phyloP scores from a whole-genome alignment of 2,329 filamentous ascomycete species.

The Rutstroemia sp. region DNA sequence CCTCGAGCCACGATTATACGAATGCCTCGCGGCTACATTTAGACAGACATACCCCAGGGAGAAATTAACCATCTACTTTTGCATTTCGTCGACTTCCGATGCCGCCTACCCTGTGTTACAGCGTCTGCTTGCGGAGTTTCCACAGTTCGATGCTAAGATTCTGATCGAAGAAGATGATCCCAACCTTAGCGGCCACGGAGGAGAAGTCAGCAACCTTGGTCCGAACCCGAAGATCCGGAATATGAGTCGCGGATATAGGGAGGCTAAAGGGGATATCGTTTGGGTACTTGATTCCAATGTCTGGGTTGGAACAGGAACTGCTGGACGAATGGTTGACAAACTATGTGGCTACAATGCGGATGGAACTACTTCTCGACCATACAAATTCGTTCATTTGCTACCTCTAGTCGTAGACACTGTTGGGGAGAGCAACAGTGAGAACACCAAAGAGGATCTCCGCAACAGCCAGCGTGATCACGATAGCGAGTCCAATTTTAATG shows the following conservation, averaged over 20 bases:
- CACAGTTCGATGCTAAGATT: conserved; percentile 61
- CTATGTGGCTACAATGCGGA: conserved; percentile 60
- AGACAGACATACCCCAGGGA: conserved; percentile 70
- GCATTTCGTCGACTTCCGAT: conserved; percentile 67
- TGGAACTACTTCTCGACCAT: conserved; percentile 45
- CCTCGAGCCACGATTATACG: conserved; percentile 81
- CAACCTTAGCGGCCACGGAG: conserved; percentile 47
- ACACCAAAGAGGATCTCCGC: conserved; percentile 20
- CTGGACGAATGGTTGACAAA: conserved; percentile 83
- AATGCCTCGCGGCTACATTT: conserved; percentile 84
- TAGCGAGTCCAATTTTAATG: conserved; percentile 19
- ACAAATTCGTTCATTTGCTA: conserved; percentile 93
- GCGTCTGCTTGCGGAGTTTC: conserved; percentile 66
- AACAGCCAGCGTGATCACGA: conserved; percentile 14
- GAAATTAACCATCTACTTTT: conserved; percentile 75
- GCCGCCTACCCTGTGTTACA: conserved; percentile 69
- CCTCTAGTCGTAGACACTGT: conserved; percentile 79
- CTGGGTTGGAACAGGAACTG: conserved; percentile 74
- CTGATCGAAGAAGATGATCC: conserved; percentile 79
- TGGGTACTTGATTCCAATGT: conserved; percentile 98
- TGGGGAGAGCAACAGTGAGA: conserved; percentile 26
- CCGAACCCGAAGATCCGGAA: conserved; percentile 99
- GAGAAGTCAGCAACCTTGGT: conserved; percentile 55
- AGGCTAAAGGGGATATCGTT: conserved; percentile 78
- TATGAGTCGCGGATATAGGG: conserved; percentile 85